Conservation (phyloP, 2,329 filamentous ascomycete genomes). For the Gliomastix tumulicola region DNA sequence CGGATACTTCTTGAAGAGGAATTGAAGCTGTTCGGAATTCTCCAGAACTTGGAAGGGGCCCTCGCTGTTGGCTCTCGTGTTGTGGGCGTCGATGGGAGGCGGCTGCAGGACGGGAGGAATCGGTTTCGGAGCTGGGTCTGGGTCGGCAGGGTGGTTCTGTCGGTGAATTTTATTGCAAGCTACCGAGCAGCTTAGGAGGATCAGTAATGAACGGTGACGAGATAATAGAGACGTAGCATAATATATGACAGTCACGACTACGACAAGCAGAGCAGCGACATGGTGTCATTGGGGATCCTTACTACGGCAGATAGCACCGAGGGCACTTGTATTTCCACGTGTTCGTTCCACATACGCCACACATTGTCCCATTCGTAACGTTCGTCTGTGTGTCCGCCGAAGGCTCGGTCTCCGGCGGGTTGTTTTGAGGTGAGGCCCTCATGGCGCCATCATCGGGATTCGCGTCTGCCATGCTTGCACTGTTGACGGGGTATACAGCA, state of each 20-base stretch:
- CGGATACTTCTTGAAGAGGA: constrained; percentile 47
- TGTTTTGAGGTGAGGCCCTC: no score
- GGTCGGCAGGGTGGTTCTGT: constrained; percentile 38
- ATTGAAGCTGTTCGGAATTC: constrained; percentile 37
- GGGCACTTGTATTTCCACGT: constrained; percentile 57
- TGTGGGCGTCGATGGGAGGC: no score
- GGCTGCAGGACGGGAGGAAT: constrained; percentile 5
- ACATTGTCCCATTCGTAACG: constrained; percentile 18
- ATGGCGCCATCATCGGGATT: no score
- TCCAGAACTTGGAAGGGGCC: constrained; percentile 30
- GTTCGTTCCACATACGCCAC: constrained; percentile 44
- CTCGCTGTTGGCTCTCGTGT: constrained; percentile 5
- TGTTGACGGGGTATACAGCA: no score
- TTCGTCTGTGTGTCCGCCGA: no score
- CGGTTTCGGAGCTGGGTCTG: constrained; percentile 17
- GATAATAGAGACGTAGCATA: neutral
- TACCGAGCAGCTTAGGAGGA: constrained; percentile 46
- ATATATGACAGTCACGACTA: neutral
- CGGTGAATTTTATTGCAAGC: constrained; percentile 47
- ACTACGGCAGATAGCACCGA: constrained; percentile 53
- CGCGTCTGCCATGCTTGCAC: no score
- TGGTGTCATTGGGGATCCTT: constrained; percentile 26
- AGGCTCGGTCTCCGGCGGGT: no score
- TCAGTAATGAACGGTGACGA: neutral
- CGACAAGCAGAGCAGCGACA: neutral